These are phyloP conservation scores for Russula emetica DNA, from an alignment of 768 basidiomycete species.

Conservation along the genomic window DNA sequence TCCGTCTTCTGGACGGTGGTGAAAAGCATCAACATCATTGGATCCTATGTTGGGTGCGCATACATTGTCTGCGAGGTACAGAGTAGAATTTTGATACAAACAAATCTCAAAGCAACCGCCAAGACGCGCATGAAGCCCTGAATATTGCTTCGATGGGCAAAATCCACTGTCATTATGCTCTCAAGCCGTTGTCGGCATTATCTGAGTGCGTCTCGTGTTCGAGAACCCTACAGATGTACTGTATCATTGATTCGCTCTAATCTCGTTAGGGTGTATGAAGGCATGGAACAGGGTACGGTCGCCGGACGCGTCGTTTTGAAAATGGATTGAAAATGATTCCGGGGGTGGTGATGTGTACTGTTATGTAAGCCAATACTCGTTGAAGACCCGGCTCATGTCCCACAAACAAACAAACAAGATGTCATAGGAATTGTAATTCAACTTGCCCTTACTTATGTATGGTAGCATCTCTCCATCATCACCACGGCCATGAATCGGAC, in stretches of 20 bases:
- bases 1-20: constrained; percentile 70
- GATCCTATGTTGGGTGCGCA: constrained; percentile 39
- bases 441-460: not conserved
- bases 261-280: constrained; percentile 38
- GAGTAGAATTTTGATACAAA: not conserved
- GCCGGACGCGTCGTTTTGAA: constrained; percentile 17
- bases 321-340: constrained; percentile 1
- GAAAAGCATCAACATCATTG: constrained; percentile 57
- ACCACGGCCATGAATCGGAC: too few relatives aligned
- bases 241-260: not conserved
- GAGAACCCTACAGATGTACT: not conserved
- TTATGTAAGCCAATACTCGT: not conserved
- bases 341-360: not conserved
- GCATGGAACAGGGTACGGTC: constrained; percentile 37
- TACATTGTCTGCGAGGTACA: too few relatives aligned
- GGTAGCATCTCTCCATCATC: too few relatives aligned
- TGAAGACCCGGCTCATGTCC: too few relatives aligned
- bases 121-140: constrained; percentile 79
- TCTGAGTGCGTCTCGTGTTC: constrained; percentile 40
- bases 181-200: constrained; percentile 49
- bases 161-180: constrained; percentile 55
- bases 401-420: too few relatives aligned
- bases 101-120: constrained; percentile 58
- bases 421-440: not conserved
- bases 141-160: constrained; percentile 67